These are phyloP conservation scores for Straminergon stramineum DNA, from an alignment of 225 moss, liverwort and hornwort species.

Conservation along the genomic window DNA sequence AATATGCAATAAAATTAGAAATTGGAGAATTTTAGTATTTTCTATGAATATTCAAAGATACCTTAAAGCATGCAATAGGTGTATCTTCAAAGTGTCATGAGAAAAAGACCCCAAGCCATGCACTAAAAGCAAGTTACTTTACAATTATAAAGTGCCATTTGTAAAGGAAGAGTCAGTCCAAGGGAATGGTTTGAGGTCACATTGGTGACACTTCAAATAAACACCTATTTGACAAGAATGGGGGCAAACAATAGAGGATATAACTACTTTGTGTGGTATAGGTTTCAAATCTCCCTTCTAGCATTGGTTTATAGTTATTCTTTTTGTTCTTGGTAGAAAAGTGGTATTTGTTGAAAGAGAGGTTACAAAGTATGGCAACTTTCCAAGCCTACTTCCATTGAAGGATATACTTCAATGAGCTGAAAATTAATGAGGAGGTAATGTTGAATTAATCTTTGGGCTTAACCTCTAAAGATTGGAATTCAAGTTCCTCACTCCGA, in stretches of 20 bases:
- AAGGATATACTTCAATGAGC: no score
- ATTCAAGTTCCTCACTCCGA: fast-evolving
- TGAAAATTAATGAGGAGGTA: background rate
- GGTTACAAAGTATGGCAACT: background rate
- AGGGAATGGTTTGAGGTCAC: background rate
- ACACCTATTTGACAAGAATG: background rate
- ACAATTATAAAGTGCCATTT: background rate
- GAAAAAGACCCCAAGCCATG: no score
- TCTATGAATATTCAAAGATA: no score
- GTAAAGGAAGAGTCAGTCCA: background rate
- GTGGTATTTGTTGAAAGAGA: background rate
- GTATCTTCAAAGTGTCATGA: background rate
- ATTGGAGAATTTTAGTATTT: background rate
- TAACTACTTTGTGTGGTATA: background rate
- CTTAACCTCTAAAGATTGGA: background rate
- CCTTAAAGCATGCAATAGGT: no score
- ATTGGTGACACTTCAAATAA: background rate
- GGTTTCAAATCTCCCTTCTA: background rate
- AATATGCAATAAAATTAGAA: background rate
- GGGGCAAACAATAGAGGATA: background rate
- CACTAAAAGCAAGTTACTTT: background rate
- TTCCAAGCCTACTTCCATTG: fast-evolving
- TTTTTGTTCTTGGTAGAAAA: background rate
- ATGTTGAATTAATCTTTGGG: background rate
- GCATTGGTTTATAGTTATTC: background rate